Evolutionary conservation across 164 flowering plant species (phyloP), one percentile per base, ranked within the genome.

Genomic region (Malania oleifera): DNA sequence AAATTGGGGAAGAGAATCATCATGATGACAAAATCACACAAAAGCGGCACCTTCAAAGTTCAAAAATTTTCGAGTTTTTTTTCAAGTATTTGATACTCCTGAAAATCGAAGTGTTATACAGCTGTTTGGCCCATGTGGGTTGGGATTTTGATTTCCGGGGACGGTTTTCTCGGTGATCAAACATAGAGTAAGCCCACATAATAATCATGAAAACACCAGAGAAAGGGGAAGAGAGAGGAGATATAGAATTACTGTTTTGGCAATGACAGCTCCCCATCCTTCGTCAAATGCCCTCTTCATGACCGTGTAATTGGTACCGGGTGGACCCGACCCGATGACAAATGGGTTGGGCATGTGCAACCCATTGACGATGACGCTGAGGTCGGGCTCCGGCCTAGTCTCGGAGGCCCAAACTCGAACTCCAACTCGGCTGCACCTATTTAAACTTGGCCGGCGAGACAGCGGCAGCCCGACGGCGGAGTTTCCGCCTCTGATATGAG

Each of bases 261-360:
- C 95, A 55, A 95, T 91, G 29, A 95, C 99, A 52, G 88, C 99
- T 50, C 99, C 99, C 99, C 99, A 95, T 0, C 99, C 99, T 77
- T 95, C 99, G 67, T 90, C 96, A 27, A 95, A 91, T 19, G 99
- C 99, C 57, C 84, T 76, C 75, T 91, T 95, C 99, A 95, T 91
- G 55, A 95, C 99, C 2, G 89, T 89, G 53, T 88, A 91, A 54
- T 95, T 95, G 17, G 99, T 95, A 1, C 99, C 99, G 1, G 97
- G 99, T 0, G 99, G 99, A 54, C 99, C 99, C 41, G 99, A 95
- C 54, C 93, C 99, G 67, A 95, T 91, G 5, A 95, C 97, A 50
- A 95, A 95, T 15, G 99, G 99, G 64, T 91, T 95, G 17, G 97
- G 97, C 93, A 95, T 80, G 34, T 78, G 63, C 73, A 95, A 55